Percentiles rank a stretch among this genome's conserved stretches.
These are phyloP conservation scores for Jaapia argillacea DNA, from an alignment of 768 basidiomycete species.

Conservation along the genomic window DNA sequence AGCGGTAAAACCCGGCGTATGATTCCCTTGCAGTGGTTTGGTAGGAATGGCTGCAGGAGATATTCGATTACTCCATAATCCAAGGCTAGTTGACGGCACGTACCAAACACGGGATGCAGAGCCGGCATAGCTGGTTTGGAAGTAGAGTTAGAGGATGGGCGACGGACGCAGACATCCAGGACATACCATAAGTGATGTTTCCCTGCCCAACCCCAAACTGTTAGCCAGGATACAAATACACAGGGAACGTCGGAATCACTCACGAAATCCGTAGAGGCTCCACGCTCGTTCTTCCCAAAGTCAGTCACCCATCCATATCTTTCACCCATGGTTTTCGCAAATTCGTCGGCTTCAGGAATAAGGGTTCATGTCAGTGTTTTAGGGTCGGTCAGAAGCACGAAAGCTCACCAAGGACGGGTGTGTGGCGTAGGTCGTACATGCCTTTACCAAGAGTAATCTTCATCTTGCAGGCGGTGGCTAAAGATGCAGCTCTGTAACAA, in stretches of 20 bases:
- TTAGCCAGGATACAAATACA: not conserved
- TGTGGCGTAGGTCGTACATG: slow-evolving; percentile 53
- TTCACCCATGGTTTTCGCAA: slow-evolving; percentile 34
- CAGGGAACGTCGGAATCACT: slow-evolving; percentile 17
- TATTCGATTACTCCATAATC: slow-evolving; percentile 48
- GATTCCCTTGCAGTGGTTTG: slow-evolving; percentile 61
- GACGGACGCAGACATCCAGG: not conserved
- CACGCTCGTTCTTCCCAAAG: not conserved
- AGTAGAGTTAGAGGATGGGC: not conserved
- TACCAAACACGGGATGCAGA: slow-evolving; percentile 42
- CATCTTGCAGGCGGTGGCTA: slow-evolving; percentile 39
- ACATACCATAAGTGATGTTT: slow-evolving; percentile 63
- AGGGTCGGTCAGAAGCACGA: not conserved
- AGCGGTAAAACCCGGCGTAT: slow-evolving; percentile 56
- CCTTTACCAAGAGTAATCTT: slow-evolving; percentile 30
- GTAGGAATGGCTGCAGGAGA: slow-evolving; percentile 77
- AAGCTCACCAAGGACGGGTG: slow-evolving; percentile 36
- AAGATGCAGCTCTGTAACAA: not conserved
- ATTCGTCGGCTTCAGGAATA: slow-evolving; percentile 34
- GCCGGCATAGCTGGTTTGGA: slow-evolving; percentile 47
- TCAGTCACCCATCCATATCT: slow-evolving; percentile 32
- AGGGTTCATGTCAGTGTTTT: not conserved
- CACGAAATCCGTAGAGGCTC: slow-evolving; percentile 69
- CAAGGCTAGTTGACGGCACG: not conserved
- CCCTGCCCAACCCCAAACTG: slow-evolving; percentile 48